A percentile compares a stretch with the other conserved stretches of the same genome.
These are phyloP conservation scores for Hanseniaspora taiwanica DNA, from an alignment of 805 yeast genomes.

Conservation along the genomic window DNA sequence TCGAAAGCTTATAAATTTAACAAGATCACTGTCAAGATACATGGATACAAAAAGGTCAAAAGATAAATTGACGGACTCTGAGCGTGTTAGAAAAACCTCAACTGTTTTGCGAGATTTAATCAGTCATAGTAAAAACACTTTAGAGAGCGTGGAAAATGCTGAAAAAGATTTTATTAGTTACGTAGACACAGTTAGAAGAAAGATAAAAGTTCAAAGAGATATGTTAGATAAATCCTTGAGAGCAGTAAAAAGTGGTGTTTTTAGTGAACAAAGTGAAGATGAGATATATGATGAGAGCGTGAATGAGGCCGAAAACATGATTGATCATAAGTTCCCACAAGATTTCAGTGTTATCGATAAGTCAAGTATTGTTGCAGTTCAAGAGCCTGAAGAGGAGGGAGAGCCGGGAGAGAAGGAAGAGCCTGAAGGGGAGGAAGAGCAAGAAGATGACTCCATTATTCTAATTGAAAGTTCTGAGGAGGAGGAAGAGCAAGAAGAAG, in stretches of 20 bases:
- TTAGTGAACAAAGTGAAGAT: no score
- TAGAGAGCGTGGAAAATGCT: neutral
- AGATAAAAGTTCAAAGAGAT: neutral
- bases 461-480: conserved; percentile 1
- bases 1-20: no score
- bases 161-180: neutral
- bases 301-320: no score
- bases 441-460: conserved; percentile 1
- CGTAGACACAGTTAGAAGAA: neutral
- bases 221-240: neutral
- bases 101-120: neutral
- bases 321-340: no score
- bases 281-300: no score
- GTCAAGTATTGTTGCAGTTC: neutral
- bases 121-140: neutral
- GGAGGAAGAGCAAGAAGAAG: neutral
- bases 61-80: neutral
- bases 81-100: neutral
- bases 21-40: no score
- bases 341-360: no score
- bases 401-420: conserved; percentile 5
- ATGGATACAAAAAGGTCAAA: neutral
- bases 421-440: conserved; percentile 10
- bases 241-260: neutral
- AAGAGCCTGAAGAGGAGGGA: neutral